These are phyloP conservation scores for Sugiyamaella valdiviana DNA, from an alignment of 805 yeast genomes.

Conservation along the genomic window DNA sequence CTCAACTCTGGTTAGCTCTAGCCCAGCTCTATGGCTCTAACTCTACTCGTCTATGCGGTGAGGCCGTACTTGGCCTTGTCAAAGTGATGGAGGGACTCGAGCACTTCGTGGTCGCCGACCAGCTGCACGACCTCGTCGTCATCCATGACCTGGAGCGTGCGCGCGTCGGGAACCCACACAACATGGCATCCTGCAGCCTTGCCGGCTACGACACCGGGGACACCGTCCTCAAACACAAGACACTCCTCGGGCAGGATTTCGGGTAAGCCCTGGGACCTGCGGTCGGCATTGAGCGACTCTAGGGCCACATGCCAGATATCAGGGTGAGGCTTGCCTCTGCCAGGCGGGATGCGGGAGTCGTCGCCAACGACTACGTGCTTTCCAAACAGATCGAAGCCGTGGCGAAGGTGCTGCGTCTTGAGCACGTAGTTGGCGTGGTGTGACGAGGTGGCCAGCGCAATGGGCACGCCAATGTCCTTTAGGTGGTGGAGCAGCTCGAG, in stretches of 20 bases:
- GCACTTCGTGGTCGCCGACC: constrained; percentile 52
- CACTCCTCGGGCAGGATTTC: constrained; percentile 69
- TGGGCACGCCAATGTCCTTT: constrained; percentile 52
- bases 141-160: constrained; percentile 52
- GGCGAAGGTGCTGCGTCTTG: constrained; percentile 64
- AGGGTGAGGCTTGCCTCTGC: constrained; percentile 90
- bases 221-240: constrained; percentile 89
- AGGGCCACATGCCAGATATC: constrained; percentile 87
- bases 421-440: constrained; percentile 50
- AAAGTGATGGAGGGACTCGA: constrained; percentile 48
- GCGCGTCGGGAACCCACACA: constrained; percentile 90
- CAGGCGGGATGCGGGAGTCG: constrained; percentile 72
- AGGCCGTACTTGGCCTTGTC: constrained; percentile 40
- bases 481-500: constrained; percentile 55
- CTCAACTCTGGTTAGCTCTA: not conserved
- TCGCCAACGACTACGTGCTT: constrained; percentile 81
- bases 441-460: constrained; percentile 90
- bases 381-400: constrained; percentile 61
- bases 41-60: not conserved
- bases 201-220: constrained; percentile 86
- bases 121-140: constrained; percentile 41
- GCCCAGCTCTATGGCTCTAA: not conserved
- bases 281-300: constrained; percentile 54
- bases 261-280: constrained; percentile 36
- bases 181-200: constrained; percentile 75